Evolutionary conservation across 805 yeast genomes (phyloP), one percentile per base, ranked within the genome.

Genomic region (Priceomyces medius): DNA sequence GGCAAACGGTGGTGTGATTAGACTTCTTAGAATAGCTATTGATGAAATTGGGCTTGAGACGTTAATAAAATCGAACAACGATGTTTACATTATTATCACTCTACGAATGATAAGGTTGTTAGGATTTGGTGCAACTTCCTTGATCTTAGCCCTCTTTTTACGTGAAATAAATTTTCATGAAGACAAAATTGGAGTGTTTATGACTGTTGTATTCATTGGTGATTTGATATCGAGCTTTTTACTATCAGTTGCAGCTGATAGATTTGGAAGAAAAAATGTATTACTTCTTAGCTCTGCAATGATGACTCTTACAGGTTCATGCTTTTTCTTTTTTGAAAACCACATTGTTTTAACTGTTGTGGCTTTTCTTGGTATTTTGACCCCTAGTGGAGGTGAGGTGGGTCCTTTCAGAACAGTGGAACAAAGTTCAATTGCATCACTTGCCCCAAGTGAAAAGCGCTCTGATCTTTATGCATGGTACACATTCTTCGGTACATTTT

Each of bases 381-480:
- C 81, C 2, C 80, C 81, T 2, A 63, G 73, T n/a, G 83, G 83
- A 3, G 74, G 73, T 4, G 84, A 79, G 44, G 79, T 76, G 18
- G 82, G 83, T 0, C 80, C 83, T 1, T 79, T 77, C 55, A 61
- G 81, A 44, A 71, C 80, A 7, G 60, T 78, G n/a, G 84, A 79
- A 49, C 81, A 77, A 46, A 64, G 77, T 21, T 55, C 76, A 1
- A 61, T 78, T 27, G 79, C 82, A 0, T 73, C 77, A 13, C 53
- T 78, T 43, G 64, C 68, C 3, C 56, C 66, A 5, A 50, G 62
- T 12, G 64, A 63, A 8, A 59, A 69, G 21, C 55, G 81, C 40
- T 66, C 81, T 0, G 83, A 79, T 49, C 61, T 76, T n/a, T 79
- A 72, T 49, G 76, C 81, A 6, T 78, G 83, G 82, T 78, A 77